phyloP scores from a whole-genome alignment of 2,329 filamentous ascomycete genomes.

The Ophiostoma sp. region DNA sequence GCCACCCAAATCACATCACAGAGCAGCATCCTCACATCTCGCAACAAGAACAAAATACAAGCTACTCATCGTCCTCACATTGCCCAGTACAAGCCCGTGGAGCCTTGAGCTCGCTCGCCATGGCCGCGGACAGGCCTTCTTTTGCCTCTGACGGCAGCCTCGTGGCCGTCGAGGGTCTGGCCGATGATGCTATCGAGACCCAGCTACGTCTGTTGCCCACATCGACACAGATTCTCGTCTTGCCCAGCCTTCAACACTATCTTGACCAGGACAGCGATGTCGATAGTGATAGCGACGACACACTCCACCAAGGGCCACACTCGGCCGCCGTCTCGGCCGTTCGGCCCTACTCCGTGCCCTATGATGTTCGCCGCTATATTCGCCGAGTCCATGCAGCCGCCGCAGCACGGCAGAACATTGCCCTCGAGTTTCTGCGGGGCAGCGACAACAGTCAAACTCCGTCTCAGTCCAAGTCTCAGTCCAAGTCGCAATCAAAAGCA shows the following conservation, averaged over 20 bases:
- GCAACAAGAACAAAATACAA: neutral
- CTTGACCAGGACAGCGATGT: conserved; percentile 28
- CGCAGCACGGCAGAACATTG: conserved; percentile 42
- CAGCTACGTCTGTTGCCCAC: conserved; percentile 56
- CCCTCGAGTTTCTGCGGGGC: conserved; percentile 45
- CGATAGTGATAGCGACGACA: conserved; percentile 31
- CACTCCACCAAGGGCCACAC: conserved; percentile 5
- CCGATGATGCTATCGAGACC: conserved; percentile 49
- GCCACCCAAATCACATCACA: neutral
- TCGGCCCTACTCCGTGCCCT: conserved; percentile 25
- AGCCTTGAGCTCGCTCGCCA: conserved; percentile 16
- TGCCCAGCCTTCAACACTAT: conserved; percentile 49
- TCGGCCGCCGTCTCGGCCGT: conserved; percentile 8
- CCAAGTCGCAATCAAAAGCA: neutral
- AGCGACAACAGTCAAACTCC: conserved; percentile 29
- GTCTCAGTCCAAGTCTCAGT: neutral
- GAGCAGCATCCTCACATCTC: neutral
- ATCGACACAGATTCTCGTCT: conserved; percentile 52
- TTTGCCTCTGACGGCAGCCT: conserved; percentile 42
- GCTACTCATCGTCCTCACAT: neutral
- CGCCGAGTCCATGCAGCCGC: conserved; percentile 48
- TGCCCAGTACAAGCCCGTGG: neutral
- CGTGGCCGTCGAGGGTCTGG: conserved; percentile 54
- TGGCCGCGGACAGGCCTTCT: conserved; percentile 13
- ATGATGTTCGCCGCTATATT: conserved; percentile 40